Evolutionary conservation across 352 stramenopile species (phyloP), one percentile per base, ranked within the genome.

Genomic region (Phytophthora sp.): DNA sequence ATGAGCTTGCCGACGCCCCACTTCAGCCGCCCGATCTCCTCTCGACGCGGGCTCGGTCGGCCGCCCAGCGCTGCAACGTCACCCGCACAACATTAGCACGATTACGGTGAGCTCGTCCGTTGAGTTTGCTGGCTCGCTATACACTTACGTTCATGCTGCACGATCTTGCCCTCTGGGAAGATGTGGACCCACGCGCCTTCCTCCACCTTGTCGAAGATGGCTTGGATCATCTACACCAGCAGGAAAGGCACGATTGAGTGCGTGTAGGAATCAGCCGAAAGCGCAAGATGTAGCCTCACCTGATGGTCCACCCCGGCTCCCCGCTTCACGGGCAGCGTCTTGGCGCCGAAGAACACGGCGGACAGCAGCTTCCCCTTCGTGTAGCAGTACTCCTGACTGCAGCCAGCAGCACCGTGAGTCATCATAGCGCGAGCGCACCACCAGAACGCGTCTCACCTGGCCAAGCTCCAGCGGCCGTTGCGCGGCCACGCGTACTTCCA

Each of bases 1-100:
- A 96, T 92, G 43, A 96, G 76, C 44, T 95, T 96, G 12, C 80
- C 87, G 12, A 94, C 85, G 10, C 88, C 88, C 88, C 88, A 96
- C 55, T 96, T 96, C 28, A 96, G 65, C 1, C 80, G 81, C 2
- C 88, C 88, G 27, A 96, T 86, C 43, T 94, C 77, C 28, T 84
- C 80, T n/a, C 71, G 76, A 37, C 68, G 69, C 6, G 85, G 83
- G 37, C 82, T 79, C 27, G 74, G 63, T 24, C 88, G 82, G 5
- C 87, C 86, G 27, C 87, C 87, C 11, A 94, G 74, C n/a, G 73
- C 86, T 93, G 7, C 17, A 38, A 54, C 23, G 7, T 18, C 18
- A 30, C 17, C 15, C 4, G 12, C n/a, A 5, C n/a, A 26, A 17
- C 5, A 51, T 26, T 45, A 27, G 48, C 12, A 27, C 9, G 24